phyloP scores from a whole-genome alignment of 2,329 filamentous ascomycete genomes.

The Zymoseptoria ardabiliae region DNA sequence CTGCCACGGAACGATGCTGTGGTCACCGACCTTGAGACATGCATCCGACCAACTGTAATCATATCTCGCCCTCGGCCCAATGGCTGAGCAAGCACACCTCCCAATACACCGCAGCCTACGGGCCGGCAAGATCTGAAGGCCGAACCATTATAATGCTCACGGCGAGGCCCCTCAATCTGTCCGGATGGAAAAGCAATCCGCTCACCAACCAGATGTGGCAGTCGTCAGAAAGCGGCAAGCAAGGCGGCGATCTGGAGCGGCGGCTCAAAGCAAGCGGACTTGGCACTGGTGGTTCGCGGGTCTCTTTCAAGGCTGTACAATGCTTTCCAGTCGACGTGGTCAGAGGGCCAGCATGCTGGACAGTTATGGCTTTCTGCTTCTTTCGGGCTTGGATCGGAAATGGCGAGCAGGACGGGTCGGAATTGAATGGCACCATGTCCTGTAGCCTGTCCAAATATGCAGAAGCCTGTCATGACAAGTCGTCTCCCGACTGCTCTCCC shows the following conservation, averaged over 20 bases:
- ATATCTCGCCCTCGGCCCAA: neutral
- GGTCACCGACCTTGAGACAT: neutral
- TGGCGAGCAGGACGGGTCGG: neutral
- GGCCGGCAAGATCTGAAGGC: neutral
- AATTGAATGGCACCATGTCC: neutral
- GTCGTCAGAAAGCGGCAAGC: neutral
- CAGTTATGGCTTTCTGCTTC: neutral
- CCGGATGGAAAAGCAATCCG: neutral
- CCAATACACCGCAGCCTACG: neutral
- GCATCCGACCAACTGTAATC: neutral
- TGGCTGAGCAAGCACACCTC: neutral
- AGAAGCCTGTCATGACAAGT: neutral
- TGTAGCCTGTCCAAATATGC: slow-evolving; percentile 1
- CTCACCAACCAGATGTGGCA: neutral
- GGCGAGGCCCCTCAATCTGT: neutral
- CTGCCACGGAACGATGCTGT: neutral
- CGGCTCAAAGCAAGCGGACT: neutral
- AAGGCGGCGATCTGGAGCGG: neutral
- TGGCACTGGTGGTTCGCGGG: neutral
- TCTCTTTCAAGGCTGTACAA: neutral
- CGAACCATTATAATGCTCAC: neutral
- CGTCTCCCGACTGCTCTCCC: neutral
- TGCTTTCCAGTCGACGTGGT: neutral
- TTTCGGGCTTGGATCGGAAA: neutral
- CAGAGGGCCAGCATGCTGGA: neutral